phyloP scores from a whole-genome alignment of 495 filamentous ascomycete species.

The Xylaria sp. region DNA sequence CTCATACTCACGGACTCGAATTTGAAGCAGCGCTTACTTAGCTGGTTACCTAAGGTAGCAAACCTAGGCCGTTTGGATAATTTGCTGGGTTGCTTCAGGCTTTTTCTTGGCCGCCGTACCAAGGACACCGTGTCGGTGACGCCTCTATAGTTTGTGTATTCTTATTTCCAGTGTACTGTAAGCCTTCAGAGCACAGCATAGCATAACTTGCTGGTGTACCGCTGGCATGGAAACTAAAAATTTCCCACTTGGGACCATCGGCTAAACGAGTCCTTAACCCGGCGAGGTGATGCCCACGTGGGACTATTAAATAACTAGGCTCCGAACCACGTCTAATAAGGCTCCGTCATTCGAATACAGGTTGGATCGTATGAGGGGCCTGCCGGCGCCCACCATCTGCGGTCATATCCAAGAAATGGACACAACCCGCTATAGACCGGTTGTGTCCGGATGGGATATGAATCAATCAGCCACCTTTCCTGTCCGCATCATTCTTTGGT shows the following conservation, averaged over 20 bases:
- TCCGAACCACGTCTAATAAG: slow-evolving; percentile 27
- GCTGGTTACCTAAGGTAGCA: not conserved
- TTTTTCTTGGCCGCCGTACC: not conserved
- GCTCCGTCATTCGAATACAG: slow-evolving; percentile 30
- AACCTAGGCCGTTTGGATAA: slow-evolving; percentile 3
- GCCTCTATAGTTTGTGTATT: not conserved
- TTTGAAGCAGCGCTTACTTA: slow-evolving; percentile 6
- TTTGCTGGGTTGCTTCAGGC: not conserved
- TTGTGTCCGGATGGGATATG: not conserved
- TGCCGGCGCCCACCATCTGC: slow-evolving; percentile 21
- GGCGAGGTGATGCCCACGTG: not conserved
- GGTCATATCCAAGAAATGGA: slow-evolving; percentile 37
- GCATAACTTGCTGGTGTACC: not conserved
- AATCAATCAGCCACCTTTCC: slow-evolving; percentile 55
- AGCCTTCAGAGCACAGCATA: not conserved
- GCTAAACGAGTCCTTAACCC: not conserved
- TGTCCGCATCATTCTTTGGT: slow-evolving; percentile 57
- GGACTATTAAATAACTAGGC: slow-evolving; percentile 3
- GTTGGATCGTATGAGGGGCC: slow-evolving; percentile 29
- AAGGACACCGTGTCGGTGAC: not conserved
- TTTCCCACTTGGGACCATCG: not conserved
- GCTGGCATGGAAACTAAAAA: not conserved
- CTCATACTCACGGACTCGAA: not conserved
- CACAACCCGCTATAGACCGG: slow-evolving; percentile 29
- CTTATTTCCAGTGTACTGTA: not conserved